These are phyloP conservation scores for Irpex sp. DNA, from an alignment of 1,284 basidiomycete species.

Conservation along the genomic window DNA sequence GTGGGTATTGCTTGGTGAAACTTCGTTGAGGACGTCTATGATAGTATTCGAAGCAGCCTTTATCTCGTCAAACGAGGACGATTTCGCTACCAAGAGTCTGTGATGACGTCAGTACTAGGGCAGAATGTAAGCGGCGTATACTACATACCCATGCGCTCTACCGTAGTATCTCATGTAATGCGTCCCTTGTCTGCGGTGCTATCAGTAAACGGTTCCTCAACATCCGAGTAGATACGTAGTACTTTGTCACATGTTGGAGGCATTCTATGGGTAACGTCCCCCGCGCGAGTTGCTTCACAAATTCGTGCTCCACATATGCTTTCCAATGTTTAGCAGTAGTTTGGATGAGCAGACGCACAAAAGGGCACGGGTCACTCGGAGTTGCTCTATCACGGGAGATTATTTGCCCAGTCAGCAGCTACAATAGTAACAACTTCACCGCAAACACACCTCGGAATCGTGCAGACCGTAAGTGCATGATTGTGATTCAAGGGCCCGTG, in stretches of 20 bases:
- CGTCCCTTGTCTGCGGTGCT: conserved; percentile 62
- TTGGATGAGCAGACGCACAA: conserved; percentile 66
- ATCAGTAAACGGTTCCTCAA: neutral
- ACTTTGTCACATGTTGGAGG: conserved; percentile 89
- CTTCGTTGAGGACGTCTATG: conserved; percentile 65
- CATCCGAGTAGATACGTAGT: conserved; percentile 16
- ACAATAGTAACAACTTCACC: neutral
- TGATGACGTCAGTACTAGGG: neutral
- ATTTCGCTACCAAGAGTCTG: conserved; percentile 79
- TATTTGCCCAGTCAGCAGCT: neutral
- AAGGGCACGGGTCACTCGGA: conserved; percentile 61
- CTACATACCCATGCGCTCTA: conserved; percentile 61
- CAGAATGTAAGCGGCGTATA: neutral
- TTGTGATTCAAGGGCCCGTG: conserved; percentile 88
- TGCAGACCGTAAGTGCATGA: conserved; percentile 51
- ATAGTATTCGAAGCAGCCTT: conserved; percentile 65
- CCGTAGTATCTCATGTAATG: conserved; percentile 78
- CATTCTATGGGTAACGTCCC: conserved; percentile 63
- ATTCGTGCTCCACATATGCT: conserved; percentile 79
- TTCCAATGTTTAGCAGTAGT: conserved; percentile 62
- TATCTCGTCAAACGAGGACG: conserved; percentile 63
- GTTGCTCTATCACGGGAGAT: conserved; percentile 46
- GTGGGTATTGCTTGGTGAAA: conserved; percentile 68
- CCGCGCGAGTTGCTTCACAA: conserved; percentile 71
- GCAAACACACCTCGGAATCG: conserved; percentile 55